Evolutionary conservation across 1,139 yeast genomes (phyloP).

Genomic region (Saccharomyces pastorianus): DNA sequence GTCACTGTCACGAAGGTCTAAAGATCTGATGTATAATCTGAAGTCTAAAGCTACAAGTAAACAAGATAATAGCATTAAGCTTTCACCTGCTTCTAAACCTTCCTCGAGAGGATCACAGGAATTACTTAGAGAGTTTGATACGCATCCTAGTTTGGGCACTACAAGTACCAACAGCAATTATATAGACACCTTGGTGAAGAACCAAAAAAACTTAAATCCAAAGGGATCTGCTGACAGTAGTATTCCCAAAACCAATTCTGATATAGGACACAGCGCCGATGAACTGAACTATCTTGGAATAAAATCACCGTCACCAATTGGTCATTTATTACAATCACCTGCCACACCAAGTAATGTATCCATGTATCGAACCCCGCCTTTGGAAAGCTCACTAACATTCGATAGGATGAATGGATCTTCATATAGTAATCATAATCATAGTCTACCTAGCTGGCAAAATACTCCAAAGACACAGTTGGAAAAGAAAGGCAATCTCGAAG

Average conservation of each 20-base stretch:
- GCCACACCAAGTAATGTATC: not conserved
- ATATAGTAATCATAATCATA: not conserved
- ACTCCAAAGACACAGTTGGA: not conserved
- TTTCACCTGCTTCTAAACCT: constrained; percentile 5
- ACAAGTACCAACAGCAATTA: not conserved
- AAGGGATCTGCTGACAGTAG: not conserved
- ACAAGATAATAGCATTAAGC: not conserved
- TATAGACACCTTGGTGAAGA: not conserved
- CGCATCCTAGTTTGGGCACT: not conserved
- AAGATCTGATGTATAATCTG: constrained; percentile 3
- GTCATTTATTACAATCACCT: not conserved
- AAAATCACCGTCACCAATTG: not conserved
- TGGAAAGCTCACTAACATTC: not conserved
- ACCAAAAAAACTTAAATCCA: not conserved
- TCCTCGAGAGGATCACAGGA: not conserved
- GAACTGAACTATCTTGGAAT: not conserved
- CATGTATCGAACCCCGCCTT: constrained; percentile 1
- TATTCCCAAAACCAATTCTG: not conserved
- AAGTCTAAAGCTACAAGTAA: constrained; percentile 1
- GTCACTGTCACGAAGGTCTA: constrained; percentile 5
- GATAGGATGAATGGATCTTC: not conserved
- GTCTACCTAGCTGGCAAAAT: not conserved
- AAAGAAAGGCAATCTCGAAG: not conserved
- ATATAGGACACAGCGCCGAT: not conserved
- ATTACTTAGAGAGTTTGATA: not conserved